Conservation (phyloP, 2,329 filamentous ascomycete species). For the Hypoxylon sp. region DNA sequence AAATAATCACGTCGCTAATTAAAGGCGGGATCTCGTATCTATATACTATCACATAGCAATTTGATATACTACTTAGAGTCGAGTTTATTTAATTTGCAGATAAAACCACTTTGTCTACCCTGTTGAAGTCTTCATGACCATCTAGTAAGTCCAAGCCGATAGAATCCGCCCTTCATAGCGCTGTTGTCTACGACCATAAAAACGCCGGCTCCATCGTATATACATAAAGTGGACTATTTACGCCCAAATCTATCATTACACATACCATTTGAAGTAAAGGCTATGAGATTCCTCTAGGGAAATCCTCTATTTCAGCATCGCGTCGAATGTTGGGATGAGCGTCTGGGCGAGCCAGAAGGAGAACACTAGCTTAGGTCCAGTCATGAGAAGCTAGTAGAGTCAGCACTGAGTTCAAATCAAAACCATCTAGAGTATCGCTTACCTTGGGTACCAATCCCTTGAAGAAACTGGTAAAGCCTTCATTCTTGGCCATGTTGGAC, state of each 20-base stretch:
- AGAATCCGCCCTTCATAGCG: constrained; percentile 13
- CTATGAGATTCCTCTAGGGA: not conserved
- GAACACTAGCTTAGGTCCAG: constrained; percentile 97
- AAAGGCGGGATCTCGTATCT: no score
- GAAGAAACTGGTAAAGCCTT: constrained; percentile 90
- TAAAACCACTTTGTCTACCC: constrained; percentile 12
- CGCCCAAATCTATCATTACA: constrained; percentile 29
- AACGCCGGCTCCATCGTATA: constrained; percentile 36
- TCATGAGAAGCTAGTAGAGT: constrained; percentile 82
- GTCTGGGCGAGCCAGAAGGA: constrained; percentile 99
- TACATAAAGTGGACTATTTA: constrained; percentile 28
- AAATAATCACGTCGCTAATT: no score
- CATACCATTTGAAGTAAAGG: not conserved
- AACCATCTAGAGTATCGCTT: constrained; percentile 41
- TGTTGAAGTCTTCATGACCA: constrained; percentile 14
- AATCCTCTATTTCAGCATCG: constrained; percentile 49
- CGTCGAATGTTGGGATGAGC: constrained; percentile 89
- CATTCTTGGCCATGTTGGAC: constrained; percentile 90
- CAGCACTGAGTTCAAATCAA: constrained; percentile 24
- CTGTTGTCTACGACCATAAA: constrained; percentile 24
- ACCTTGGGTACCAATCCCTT: constrained; percentile 95
- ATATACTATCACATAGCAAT: no score
- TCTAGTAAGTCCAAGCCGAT: constrained; percentile 30
- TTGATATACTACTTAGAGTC: constrained; percentile 19
- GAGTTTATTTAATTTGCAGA: constrained; percentile 21